A percentile compares a stretch with the other conserved stretches of the same genome.
Evolutionary conservation across 305 asterid genomes (phyloP).

Genomic region (Caryopteris hybrid): DNA sequence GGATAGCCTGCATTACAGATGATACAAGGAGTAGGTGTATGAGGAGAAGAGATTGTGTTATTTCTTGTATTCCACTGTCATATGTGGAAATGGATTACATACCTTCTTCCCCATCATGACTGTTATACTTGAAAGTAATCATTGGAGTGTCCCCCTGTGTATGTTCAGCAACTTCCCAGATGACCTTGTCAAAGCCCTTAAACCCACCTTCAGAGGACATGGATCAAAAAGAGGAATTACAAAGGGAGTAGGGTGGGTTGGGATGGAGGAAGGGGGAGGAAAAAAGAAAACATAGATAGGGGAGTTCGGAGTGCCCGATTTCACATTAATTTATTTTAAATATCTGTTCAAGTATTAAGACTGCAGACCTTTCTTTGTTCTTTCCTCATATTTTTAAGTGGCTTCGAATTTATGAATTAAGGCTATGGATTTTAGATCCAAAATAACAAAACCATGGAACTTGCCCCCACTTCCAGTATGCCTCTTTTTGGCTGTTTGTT

Average conservation of each 20-base stretch:
- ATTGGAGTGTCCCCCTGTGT: constrained; percentile 79
- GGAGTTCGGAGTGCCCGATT: background rate
- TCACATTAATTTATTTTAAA: background rate
- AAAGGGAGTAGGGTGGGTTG: background rate
- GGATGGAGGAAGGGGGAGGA: no score
- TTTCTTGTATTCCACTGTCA: no score
- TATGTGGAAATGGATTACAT: constrained; percentile 22
- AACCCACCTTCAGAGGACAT: constrained; percentile 60
- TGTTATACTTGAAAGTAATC: constrained; percentile 71
- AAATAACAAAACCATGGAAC: background rate
- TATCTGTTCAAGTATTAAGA: background rate
- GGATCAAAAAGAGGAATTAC: background rate
- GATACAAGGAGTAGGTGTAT: constrained; percentile 2
- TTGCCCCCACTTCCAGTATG: background rate
- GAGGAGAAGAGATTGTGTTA: no score
- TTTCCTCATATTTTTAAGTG: no score
- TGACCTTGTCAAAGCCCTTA: constrained; percentile 92
- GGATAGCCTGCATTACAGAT: constrained; percentile 65
- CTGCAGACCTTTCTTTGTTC: background rate
- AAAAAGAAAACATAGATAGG: no score
- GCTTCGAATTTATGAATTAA: background rate
- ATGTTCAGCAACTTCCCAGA: constrained; percentile 85
- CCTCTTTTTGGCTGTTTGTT: background rate
- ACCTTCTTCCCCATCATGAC: constrained; percentile 91
- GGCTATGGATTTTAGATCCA: background rate